Conservation (phyloP, 2,329 filamentous ascomycete species). For the Emergomyces orientalis region DNA sequence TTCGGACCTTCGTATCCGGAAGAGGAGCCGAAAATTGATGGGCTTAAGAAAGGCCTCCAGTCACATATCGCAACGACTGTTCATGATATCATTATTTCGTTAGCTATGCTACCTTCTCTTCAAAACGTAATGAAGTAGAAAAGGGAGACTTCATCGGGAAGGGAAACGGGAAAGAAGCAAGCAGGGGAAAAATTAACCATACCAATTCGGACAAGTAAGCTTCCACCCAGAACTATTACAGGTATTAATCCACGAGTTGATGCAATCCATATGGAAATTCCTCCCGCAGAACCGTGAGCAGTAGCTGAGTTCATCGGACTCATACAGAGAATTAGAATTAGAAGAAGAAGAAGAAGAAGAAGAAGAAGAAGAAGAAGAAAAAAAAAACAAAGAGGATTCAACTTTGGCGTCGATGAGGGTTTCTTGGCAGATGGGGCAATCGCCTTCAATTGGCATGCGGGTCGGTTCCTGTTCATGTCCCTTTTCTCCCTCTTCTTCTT, state of each 20-base stretch:
- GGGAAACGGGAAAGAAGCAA: neutral
- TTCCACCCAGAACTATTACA: neutral
- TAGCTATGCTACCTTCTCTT: neutral
- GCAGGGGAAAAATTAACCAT: neutral
- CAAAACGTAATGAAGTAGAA: neutral
- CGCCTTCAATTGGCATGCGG: neutral
- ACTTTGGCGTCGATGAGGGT: neutral
- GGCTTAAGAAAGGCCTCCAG: too few relatives aligned
- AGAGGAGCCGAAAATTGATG: too few relatives aligned
- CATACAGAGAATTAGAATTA: neutral
- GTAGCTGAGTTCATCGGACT: neutral
- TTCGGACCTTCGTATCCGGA: too few relatives aligned
- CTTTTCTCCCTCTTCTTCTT: too few relatives aligned
- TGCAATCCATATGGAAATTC: neutral
- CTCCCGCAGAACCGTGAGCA: neutral
- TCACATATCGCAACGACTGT: neutral
- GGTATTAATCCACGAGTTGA: neutral
- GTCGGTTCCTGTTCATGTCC: neutral
- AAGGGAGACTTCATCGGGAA: neutral
- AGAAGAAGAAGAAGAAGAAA: neutral
- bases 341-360: neutral
- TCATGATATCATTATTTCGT: neutral
- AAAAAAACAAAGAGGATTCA: neutral
- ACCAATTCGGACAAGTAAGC: conserved; percentile 1
- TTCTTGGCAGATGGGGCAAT: neutral